Evolutionary conservation across 106 monocot species (phyloP).

Genomic region (Platanthera zijinensis): DNA sequence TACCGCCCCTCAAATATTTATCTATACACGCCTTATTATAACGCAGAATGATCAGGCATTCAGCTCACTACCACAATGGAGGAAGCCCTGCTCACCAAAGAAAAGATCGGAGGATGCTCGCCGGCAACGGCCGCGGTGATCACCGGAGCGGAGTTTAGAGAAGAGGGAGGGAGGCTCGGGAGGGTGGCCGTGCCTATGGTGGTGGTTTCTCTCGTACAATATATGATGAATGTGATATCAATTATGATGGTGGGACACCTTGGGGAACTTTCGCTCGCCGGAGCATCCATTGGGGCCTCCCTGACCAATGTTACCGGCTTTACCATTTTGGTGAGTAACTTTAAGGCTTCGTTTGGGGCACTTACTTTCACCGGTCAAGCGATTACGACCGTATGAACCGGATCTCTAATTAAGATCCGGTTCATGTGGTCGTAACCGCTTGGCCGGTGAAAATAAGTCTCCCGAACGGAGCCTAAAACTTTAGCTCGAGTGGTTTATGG

Average conservation of each 20-base stretch:
- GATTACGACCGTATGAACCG: no score
- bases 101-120: background rate
- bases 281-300: background rate
- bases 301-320: conserved; percentile 8
- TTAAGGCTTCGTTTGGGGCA: no score
- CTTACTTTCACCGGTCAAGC: no score
- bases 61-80: background rate
- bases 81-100: background rate
- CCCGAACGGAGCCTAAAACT: no score
- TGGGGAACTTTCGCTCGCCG: conserved; percentile 4
- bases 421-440: no score
- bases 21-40: background rate
- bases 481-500: no score
- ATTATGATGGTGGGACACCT: conserved; percentile 14
- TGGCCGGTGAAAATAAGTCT: no score
- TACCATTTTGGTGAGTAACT: background rate
- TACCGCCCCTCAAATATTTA: conserved; percentile 1
- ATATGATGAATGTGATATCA: conserved; percentile 2
- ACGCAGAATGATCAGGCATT: background rate
- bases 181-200: conserved; percentile 11
- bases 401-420: no score
- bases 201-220: background rate
- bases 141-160: conserved; percentile 2
- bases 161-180: conserved; percentile 7
- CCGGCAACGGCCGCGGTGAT: background rate